Evolutionary conservation across 257 asterid species (phyloP), one percentile per base, ranked within the genome.

Genomic region (Fraxinus quadrangulata): DNA sequence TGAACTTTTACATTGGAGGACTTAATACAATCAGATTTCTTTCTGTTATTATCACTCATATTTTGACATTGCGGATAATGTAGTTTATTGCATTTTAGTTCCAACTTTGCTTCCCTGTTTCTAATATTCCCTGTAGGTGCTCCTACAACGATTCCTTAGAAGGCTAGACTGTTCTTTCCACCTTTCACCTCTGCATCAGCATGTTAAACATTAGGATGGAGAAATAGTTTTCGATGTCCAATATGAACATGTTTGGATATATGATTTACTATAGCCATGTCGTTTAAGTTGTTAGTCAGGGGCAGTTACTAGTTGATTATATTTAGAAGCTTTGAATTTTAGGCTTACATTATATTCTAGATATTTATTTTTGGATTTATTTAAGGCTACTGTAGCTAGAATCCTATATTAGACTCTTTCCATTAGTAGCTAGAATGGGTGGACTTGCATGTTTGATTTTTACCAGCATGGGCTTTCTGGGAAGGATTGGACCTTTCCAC

Each of bases 281-380:
- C 36, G 12, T 67, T 23, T n/a, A 61, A 16, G 71, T n/a, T 67
- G 1, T 70, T 51, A 42, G 34, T 49, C 54, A 23, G 11, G 16
- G 63, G 40, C 24, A 24, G 75, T 84, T 79, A 61, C 70, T 75
- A 68, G 68, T 45, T 12, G 39, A n/a, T 61, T 34, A 54, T 31
- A n/a, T 76, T 76, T 81, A 33, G 6, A 4, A 26, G 79, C 69
- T 26, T 63, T 26, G 36, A 26, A 17, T 56, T 56, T 56, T 19
- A 56, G 26, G 26, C 66, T 10, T 1, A 5, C 33, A 63, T 10
- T 12, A 12, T 23, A 63, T 63, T 63, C 69, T 24, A 63, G 17
- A 4, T 1, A 26, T 24, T 63, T 6, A 63, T 4, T 11, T 10
- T 63, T 63, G 34, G 17, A 23, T 26, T 63, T 63, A 12, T 33